phyloP scores from a whole-genome alignment of 495 filamentous ascomycete species.

The Tuber calosporum region DNA sequence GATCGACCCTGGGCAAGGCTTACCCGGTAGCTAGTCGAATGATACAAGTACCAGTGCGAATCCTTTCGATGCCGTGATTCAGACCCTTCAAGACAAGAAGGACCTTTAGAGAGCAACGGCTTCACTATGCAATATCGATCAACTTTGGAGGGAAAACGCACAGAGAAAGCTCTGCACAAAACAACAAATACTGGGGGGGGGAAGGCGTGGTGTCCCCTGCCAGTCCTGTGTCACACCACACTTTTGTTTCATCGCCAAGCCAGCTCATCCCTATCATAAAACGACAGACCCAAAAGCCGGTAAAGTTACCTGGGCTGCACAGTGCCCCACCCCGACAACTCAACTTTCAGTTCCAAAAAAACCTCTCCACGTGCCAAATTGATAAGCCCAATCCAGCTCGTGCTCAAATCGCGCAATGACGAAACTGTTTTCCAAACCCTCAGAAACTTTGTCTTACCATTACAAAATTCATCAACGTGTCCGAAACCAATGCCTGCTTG shows the following conservation, averaged over 20 bases:
- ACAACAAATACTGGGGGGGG: neutral
- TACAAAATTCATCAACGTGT: neutral
- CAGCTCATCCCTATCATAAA: neutral
- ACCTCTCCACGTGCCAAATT: neutral
- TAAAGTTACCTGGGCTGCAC: neutral
- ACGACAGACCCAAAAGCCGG: neutral
- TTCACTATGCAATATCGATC: neutral
- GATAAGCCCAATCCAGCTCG: neutral
- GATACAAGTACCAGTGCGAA: neutral
- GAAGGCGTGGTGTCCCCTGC: too few species aligned
- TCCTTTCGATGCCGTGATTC: neutral
- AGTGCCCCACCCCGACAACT: neutral
- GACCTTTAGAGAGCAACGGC: neutral
- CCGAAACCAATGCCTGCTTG: neutral
- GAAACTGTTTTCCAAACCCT: neutral
- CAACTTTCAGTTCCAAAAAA: neutral
- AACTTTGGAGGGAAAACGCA: neutral
- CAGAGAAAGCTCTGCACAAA: neutral
- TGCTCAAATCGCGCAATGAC: slow-evolving; percentile 1
- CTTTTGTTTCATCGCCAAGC: neutral
- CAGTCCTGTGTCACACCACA: too few species aligned
- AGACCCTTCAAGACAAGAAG: neutral
- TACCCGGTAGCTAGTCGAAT: neutral
- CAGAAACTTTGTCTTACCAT: neutral
- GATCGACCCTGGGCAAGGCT: neutral